phyloP scores from a whole-genome alignment of 805 yeast species.

The Yamadazyma philogaea region DNA sequence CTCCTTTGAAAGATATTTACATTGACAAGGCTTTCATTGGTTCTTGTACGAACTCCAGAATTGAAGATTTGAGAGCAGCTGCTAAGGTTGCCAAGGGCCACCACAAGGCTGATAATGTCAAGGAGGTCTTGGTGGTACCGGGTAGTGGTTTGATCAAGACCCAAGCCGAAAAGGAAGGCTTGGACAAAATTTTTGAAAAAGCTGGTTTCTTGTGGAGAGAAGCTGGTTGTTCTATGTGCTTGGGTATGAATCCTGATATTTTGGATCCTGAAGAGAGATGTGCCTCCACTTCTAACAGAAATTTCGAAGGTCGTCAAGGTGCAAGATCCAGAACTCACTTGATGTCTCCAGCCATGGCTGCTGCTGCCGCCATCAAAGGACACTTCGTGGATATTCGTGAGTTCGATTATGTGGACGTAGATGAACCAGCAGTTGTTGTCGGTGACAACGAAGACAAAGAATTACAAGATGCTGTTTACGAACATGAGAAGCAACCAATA shows the following conservation, averaged over 20 bases:
- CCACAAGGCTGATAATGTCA: conserved; percentile 77
- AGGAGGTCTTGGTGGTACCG: conserved; percentile 88
- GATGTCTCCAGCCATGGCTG: conserved; percentile 99
- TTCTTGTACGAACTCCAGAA: conserved; percentile 96
- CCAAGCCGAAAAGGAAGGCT: conserved; percentile 93
- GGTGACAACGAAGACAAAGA: conserved; percentile 50
- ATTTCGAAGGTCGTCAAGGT: conserved; percentile 99
- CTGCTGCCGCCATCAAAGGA: conserved; percentile 94
- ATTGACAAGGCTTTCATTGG: conserved; percentile 97
- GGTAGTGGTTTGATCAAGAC: conserved; percentile 94
- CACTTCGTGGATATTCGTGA: conserved; percentile 89
- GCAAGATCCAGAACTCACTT: conserved; percentile 92
- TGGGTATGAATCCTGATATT: conserved; percentile 99
- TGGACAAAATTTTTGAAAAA: conserved; percentile 81
- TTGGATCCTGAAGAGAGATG: conserved; percentile 94
- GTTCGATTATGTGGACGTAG: conserved; percentile 56
- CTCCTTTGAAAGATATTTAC: conserved; percentile 67
- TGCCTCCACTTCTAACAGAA: conserved; percentile 98
- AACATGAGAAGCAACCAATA: conserved; percentile 63
- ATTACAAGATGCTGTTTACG: conserved; percentile 67
- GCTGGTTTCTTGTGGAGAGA: conserved; percentile 99
- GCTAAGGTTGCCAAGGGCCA: conserved; percentile 91
- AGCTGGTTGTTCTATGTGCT: conserved; percentile 99
- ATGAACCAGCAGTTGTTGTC: conserved; percentile 58
- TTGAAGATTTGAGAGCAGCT: conserved; percentile 94